Percentiles rank a stretch among this genome's conserved stretches.
Evolutionary conservation across 306 rosid genomes (phyloP).

Genomic region (Vigna mungo): DNA sequence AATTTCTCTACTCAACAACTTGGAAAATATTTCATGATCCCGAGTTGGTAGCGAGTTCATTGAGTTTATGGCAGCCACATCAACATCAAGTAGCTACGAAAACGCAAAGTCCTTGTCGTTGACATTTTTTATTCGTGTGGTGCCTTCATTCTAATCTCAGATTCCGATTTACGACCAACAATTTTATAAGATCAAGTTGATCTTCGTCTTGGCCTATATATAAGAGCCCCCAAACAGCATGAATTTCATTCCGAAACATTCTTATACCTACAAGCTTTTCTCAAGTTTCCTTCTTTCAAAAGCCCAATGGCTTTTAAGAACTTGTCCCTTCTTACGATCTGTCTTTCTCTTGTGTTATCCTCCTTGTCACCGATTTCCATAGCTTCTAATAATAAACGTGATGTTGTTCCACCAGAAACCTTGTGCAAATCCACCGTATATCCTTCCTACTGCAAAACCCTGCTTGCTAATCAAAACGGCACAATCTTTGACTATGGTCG

Average conservation of each 20-base stretch:
- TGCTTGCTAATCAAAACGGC: slow-evolving; percentile 57
- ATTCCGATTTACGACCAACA: neutral
- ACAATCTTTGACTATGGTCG: slow-evolving; percentile 65
- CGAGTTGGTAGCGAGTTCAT: slow-evolving; percentile 10
- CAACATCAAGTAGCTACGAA: slow-evolving; percentile 3
- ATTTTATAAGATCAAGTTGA: neutral
- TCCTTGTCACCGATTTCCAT: slow-evolving; percentile 29
- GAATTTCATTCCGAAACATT: neutral
- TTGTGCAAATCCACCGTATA: slow-evolving; percentile 60
- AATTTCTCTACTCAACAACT: neutral
- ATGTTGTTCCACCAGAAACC: slow-evolving; percentile 43
- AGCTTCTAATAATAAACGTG: slow-evolving; percentile 20
- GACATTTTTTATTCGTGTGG: slow-evolving; percentile 3
- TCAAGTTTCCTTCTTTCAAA: neutral
- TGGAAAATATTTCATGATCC: neutral
- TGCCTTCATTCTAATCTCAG: neutral
- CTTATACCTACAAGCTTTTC: neutral
- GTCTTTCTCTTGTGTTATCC: slow-evolving; percentile 23
- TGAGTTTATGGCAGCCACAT: slow-evolving; percentile 1
- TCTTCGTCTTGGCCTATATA: slow-evolving; percentile 19
- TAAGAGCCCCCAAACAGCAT: neutral
- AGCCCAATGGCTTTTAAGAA: slow-evolving; percentile 50
- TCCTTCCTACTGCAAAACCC: slow-evolving; percentile 62
- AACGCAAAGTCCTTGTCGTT: neutral
- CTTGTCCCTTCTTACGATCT: slow-evolving; percentile 14